A percentile compares a stretch with the other conserved stretches of the same genome.
These are phyloP conservation scores for Thelonectria discophora DNA, from an alignment of 2,329 filamentous ascomycete genomes.

Conservation along the genomic window DNA sequence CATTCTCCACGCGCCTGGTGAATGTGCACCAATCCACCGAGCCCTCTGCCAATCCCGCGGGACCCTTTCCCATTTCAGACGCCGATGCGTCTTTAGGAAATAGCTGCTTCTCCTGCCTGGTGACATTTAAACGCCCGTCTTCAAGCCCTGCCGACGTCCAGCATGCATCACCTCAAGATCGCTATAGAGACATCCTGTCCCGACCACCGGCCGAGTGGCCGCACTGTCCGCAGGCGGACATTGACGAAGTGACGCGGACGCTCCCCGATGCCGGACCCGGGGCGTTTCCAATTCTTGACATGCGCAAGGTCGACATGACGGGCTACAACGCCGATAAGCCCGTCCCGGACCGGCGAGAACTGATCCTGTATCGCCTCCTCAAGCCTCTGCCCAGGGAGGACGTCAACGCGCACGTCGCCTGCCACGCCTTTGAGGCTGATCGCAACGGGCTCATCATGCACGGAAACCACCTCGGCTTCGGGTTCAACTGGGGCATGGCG, in stretches of 20 bases:
- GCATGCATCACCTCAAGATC: constrained; percentile 51
- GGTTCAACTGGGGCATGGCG: constrained; percentile 51
- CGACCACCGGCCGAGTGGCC: constrained; percentile 54
- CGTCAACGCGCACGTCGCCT: constrained; percentile 56
- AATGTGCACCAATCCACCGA: constrained; percentile 57
- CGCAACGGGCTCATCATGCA: constrained; percentile 64
- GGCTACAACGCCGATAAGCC: constrained; percentile 54
- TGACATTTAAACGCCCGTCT: constrained; percentile 60
- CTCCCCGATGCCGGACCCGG: constrained; percentile 52
- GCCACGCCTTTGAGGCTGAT: constrained; percentile 62
- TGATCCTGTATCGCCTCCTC: constrained; percentile 60
- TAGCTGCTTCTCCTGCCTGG: constrained; percentile 60
- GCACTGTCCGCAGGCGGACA: constrained; percentile 56
- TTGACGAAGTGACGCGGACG: constrained; percentile 50
- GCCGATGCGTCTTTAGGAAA: constrained; percentile 50
- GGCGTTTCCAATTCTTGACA: constrained; percentile 59
- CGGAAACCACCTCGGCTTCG: constrained; percentile 59
- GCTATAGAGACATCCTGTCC: constrained; percentile 54
- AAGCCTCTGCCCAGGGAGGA: constrained; percentile 52
- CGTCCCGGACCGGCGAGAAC: constrained; percentile 56
- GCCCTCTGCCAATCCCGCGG: constrained; percentile 48
- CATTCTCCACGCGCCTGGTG: constrained; percentile 60
- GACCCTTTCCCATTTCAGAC: constrained; percentile 53
- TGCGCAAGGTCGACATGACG: constrained; percentile 64
- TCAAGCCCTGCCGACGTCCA: constrained; percentile 51